These are phyloP conservation scores for Cryptococcus sp. DNA, from an alignment of 1,284 basidiomycete genomes.

Conservation along the genomic window DNA sequence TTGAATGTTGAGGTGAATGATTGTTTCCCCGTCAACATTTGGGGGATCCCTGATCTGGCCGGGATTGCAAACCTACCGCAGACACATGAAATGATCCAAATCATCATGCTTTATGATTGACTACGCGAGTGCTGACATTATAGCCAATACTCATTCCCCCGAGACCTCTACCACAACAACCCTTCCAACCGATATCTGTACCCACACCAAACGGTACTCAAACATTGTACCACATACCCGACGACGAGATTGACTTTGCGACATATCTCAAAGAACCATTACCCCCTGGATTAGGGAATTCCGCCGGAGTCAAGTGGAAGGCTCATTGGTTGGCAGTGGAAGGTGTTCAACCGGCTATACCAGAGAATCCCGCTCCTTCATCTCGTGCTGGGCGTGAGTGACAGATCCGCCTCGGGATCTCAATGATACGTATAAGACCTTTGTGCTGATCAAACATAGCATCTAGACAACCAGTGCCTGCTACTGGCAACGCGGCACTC, in stretches of 20 bases:
- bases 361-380: constrained; percentile 79
- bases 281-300: constrained; percentile 34
- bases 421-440: background rate
- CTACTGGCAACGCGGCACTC: constrained; percentile 39
- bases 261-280: constrained; percentile 60
- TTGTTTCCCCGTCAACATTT: background rate
- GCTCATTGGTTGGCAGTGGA: constrained; percentile 98
- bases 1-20: constrained; percentile 75
- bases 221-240: constrained; percentile 86
- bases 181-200: constrained; percentile 55
- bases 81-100: too few species aligned
- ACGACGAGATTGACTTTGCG: constrained; percentile 97
- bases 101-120: too few species aligned
- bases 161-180: constrained; percentile 52
- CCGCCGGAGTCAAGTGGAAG: constrained; percentile 46
- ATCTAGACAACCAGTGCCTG: constrained; percentile 20
- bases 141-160: constrained; percentile 45
- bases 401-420: background rate
- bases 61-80: too few species aligned
- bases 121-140: background rate
- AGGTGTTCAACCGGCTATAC: constrained; percentile 92
- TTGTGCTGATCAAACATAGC: constrained; percentile 10
- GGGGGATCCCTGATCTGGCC: too few species aligned
- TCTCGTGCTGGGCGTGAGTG: constrained; percentile 32
- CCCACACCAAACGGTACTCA: constrained; percentile 40